Evolutionary conservation across 805 yeast genomes (phyloP), one percentile per base, ranked within the genome.

Genomic region (Pichia californica): DNA sequence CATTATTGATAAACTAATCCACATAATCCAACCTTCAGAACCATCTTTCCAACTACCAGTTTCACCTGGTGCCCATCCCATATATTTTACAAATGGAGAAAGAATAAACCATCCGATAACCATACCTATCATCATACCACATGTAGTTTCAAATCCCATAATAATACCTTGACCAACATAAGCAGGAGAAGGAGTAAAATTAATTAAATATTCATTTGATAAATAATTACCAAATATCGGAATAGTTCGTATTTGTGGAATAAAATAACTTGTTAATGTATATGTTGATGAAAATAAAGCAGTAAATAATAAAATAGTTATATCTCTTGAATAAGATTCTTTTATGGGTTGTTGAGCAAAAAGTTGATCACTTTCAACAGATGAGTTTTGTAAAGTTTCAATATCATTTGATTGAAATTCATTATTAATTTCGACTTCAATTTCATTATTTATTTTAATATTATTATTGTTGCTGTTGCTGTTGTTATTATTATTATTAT

Each of bases 81-180:
- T 60, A 42, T 67, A 50, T 45, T 81, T 73, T 1, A 94, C 79
- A 46, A 86, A 46, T 4, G 97, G 97, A 0, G 93, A 91, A n/a
- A 91, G 66, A 1, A 91, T 64, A 0, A 77, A 95, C 99, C 99
- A 91, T 0, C 99, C 99, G 5, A 89, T 56, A 1, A 91, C 49
- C 19, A 95, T 80, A 3, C 99, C 99, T 52, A 88, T 73, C 33
- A 91, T 64, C 99, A 91, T 91, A 49, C 88, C 84, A 9, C 87
- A 72, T 0, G 88, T 94, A 0, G 98, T 88, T 2, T 89, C 86
- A 7, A 88, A 67, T 0, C 99, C 99, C 99, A 91, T 91, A 45
- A 91, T 91, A 32, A 93, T 88, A 4, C 99, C 99, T 63, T 91
- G 99, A 3, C 99, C 99, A 29, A 93, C 75, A 59, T 91, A 91